Percentiles rank a stretch among this genome's conserved stretches.
Conservation (phyloP, 495 filamentous ascomycete genomes). For the Trichoderma reesei region DNA sequence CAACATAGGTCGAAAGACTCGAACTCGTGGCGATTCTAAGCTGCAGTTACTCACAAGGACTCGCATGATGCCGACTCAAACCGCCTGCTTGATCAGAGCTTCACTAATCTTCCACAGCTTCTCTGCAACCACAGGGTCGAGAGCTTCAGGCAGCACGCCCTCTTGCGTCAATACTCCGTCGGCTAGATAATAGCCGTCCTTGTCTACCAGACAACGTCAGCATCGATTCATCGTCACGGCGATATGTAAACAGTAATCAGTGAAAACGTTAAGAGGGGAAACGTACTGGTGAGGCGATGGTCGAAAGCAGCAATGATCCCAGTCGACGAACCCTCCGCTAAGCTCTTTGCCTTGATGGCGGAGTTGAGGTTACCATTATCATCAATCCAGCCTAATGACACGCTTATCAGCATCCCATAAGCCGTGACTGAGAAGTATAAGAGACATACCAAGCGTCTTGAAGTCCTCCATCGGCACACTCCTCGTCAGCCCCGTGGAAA, state of each 20-base stretch:
- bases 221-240: neutral
- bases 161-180: neutral
- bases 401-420: neutral
- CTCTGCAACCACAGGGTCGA: neutral
- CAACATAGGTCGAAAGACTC: neutral
- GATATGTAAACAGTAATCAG: no score
- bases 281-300: neutral
- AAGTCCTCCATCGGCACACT: neutral
- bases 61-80: no score
- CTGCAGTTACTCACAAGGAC: no score
- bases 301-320: neutral
- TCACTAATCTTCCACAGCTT: neutral
- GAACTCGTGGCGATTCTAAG: no score
- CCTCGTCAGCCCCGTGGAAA: neutral
- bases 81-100: neutral
- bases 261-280: neutral
- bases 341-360: neutral
- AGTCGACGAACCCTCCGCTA: neutral
- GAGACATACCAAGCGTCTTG: neutral
- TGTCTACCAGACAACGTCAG: neutral
- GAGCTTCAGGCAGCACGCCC: neutral
- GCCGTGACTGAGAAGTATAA: neutral
- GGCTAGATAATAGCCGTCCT: neutral
- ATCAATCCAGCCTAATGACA: neutral
- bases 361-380: neutral